Evolutionary conservation across 768 basidiomycete genomes (phyloP), one percentile per base, ranked within the genome.

Genomic region (Royoungia palumana): DNA sequence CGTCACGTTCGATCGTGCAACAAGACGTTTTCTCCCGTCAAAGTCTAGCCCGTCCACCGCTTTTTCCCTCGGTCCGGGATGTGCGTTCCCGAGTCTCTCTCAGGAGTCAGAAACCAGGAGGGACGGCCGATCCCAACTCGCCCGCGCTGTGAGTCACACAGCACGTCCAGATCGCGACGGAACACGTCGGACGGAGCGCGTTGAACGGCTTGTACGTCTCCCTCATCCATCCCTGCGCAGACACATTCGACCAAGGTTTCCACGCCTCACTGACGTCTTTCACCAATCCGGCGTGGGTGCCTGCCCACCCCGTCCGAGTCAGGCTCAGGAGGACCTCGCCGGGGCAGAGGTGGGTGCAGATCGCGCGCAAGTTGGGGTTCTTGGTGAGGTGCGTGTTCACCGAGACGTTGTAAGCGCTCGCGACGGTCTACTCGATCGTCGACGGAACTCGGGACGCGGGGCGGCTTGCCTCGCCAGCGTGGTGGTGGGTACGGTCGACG

Each of bases 201-300:
- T 57, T 82, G 24, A 62, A 67, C 13, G 77, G 76, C 37, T 77
- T 85, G 85, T 86, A 63, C 53, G 80, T 68, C 7, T 20, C 17
- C 17, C 9, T 22, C 12, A n/a, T 2, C 70, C 43, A 79, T 70
- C 44, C 78, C 82, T 4, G 66, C 71, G 5, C 77, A 81, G 44
- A 81, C 81, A 2, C 70, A 0, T 72, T 86, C n/a, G 77, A 78
- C 44, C 77, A 81, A 55, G 69, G 72, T 14, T 53, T 84, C 1
- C 67, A 72, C 12, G 44, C 66, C 69, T 84, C 11, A 65, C 71
- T 5, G 76, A 82, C 10, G 51, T 75, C 27, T 67, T 87, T 52
- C 73, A 76, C 2, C 72, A 78, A 44, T 76, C 78, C 0, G 85
- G 85, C n/a, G 75, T 87, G 16, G 86, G 85, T 2, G 83, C 81